Percentiles rank a stretch among this genome's conserved stretches.
These are phyloP conservation scores for Beauveria sp. DNA, from an alignment of 2,329 filamentous ascomycete species.

Conservation along the genomic window DNA sequence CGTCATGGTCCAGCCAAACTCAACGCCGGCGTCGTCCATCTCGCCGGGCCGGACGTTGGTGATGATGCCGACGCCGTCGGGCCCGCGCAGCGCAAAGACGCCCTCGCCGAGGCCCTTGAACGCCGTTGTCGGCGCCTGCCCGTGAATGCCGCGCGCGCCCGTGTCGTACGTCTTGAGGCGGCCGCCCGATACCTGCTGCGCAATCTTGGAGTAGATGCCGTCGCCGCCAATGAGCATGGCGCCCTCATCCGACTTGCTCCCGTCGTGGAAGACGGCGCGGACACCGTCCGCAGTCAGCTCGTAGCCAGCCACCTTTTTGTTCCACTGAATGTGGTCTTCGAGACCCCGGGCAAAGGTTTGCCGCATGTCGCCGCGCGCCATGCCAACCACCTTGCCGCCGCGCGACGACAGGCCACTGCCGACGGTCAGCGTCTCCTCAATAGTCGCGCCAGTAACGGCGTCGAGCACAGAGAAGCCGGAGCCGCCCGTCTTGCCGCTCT, in stretches of 20 bases:
- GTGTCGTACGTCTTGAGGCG: conserved; percentile 55
- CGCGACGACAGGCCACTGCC: conserved; percentile 35
- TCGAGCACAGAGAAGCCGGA: conserved; percentile 42
- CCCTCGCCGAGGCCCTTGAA: conserved; percentile 57
- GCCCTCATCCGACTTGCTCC: conserved; percentile 49
- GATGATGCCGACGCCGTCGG: conserved; percentile 46
- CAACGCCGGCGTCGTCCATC: conserved; percentile 46
- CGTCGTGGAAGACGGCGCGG: conserved; percentile 50
- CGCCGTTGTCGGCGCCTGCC: conserved; percentile 53
- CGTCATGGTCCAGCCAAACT: conserved; percentile 59
- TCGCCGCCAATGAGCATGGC: conserved; percentile 54
- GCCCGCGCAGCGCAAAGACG: conserved; percentile 41
- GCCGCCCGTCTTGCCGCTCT: conserved; percentile 53
- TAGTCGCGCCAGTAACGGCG: conserved; percentile 33
- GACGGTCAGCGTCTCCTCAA: not conserved
- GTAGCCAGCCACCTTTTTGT: conserved; percentile 48
- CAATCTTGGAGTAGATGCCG: conserved; percentile 53
- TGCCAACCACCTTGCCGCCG: conserved; percentile 52
- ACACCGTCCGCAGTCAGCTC: conserved; percentile 47
- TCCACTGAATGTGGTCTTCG: conserved; percentile 48
- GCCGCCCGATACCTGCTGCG: conserved; percentile 50
- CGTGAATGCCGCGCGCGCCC: conserved; percentile 56
- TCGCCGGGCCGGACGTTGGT: conserved; percentile 56
- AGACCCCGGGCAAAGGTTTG: conserved; percentile 48
- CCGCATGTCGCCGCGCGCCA: conserved; percentile 57